phyloP scores from a whole-genome alignment of 2,329 filamentous ascomycete genomes.

The Cladosporium sp. region DNA sequence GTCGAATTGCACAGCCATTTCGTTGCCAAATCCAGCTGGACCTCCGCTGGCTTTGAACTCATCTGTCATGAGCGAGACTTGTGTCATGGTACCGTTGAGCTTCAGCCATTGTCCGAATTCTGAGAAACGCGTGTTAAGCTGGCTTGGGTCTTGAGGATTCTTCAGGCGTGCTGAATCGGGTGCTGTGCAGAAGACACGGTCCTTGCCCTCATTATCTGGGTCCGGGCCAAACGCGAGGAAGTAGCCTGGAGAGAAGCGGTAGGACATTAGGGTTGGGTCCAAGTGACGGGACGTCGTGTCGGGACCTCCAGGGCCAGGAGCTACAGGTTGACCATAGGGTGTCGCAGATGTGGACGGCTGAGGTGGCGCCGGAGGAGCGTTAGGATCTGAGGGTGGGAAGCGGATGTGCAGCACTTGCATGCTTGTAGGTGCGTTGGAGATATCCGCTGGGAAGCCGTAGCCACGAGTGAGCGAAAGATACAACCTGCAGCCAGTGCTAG shows the following conservation, averaged over 20 bases:
- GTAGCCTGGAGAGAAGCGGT: conserved; percentile 76
- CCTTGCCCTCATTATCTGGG: conserved; percentile 40
- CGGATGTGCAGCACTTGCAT: conserved; percentile 98
- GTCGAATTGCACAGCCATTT: conserved; percentile 94
- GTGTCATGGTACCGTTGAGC: conserved; percentile 38
- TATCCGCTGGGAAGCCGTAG: conserved; percentile 55
- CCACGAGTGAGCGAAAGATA: conserved; percentile 88
- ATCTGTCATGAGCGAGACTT: conserved; percentile 59
- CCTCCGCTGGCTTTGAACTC: conserved; percentile 65
- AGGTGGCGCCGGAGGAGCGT: conserved; percentile 17
- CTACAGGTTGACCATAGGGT: conserved; percentile 18
- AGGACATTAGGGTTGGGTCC: conserved; percentile 32
- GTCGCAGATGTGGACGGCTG: conserved; percentile 17
- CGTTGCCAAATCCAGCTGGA: conserved; percentile 84
- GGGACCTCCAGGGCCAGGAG: conserved; percentile 16
- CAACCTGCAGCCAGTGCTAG: conserved; percentile 82
- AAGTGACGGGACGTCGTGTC: conserved; percentile 34
- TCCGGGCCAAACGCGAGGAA: conserved; percentile 75
- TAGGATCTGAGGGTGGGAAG: conserved; percentile 64
- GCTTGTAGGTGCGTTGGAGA: conserved; percentile 72
- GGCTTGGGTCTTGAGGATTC: conserved; percentile 40
- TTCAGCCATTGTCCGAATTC: conserved; percentile 80
- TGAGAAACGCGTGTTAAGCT: conserved; percentile 58
- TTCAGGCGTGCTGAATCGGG: conserved; percentile 83
- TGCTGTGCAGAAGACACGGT: conserved; percentile 75